Evolutionary conservation across 2,329 filamentous ascomycete species (phyloP).

Genomic region (Colletotrichum theobromicola): DNA sequence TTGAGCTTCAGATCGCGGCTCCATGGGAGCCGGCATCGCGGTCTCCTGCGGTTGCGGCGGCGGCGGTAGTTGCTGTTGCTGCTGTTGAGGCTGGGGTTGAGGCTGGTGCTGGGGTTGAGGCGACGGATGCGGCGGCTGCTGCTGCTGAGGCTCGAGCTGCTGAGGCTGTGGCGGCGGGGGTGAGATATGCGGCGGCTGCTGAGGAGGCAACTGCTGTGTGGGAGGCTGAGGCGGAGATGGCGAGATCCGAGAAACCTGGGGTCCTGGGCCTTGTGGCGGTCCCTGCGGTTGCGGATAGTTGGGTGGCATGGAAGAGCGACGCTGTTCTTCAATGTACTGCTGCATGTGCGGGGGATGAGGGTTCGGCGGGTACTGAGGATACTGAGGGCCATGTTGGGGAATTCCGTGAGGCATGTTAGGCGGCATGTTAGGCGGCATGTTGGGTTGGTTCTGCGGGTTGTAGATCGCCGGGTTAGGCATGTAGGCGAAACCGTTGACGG

Average conservation of each 20-base stretch:
- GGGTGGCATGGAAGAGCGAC: constrained; percentile 75
- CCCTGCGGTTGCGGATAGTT: constrained; percentile 63
- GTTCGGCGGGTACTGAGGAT: constrained; percentile 35
- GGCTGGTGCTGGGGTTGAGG: constrained; percentile 41
- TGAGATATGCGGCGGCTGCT: constrained; percentile 55
- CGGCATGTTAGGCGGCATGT: constrained; percentile 42
- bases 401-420: constrained; percentile 42
- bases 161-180: constrained; percentile 57
- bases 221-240: constrained; percentile 65
- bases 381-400: constrained; percentile 40
- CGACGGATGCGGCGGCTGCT: constrained; percentile 32
- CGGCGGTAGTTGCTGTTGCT: constrained; percentile 45
- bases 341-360: constrained; percentile 56
- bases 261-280: constrained; percentile 46
- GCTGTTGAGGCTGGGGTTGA: constrained; percentile 44
- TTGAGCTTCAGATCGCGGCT: constrained; percentile 50
- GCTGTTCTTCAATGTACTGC: constrained; percentile 77
- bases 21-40: constrained; percentile 55
- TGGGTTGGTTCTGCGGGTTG: constrained; percentile 63
- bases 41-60: constrained; percentile 54
- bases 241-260: constrained; percentile 53
- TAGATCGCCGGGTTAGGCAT: constrained; percentile 89
- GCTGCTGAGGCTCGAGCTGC: constrained; percentile 35
- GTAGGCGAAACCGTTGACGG: constrained; percentile 77
- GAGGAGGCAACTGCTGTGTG: constrained; percentile 54